Evolutionary conservation across 805 yeast genomes (phyloP), one percentile per base, ranked within the genome.

Genomic region (Hanseniaspora meyeri): DNA sequence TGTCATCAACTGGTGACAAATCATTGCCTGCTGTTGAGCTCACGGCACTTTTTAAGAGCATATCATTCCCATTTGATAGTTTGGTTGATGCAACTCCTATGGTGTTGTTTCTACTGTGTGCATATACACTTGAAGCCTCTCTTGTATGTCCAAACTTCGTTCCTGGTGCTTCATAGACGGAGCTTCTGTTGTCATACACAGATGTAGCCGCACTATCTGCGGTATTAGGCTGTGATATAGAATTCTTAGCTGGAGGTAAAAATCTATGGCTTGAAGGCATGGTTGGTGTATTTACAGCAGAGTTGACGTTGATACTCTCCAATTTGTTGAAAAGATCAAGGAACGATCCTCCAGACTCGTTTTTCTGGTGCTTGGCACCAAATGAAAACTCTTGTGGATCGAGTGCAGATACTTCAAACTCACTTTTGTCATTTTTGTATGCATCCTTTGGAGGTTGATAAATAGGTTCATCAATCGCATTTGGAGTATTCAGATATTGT

Each of bases 71-170:
- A 27, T 9, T 19, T 10, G 27, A 14, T 40, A 19, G 43, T 14
- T 43, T 31, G 11, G 19, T 45, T 29, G 48, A 29, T 10, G 34
- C 17, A n/a, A 45, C 37, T n/a, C 66, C 61, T 42, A 70, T 64
- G 0, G 76, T 70, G 36, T 64, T 65, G 48, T 71, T 70, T 49
- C 74, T 69, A 14, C 66, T 59, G 46, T 68, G 71, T 20, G 51
- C 74, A 64, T 82, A 82, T 8, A 82, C 67, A 1, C 79, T 75
- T 1, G 80, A 77, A 1, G 78, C 68, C 2, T 80, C 80, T 57
- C 80, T 70, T 62, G 47, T 57, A 5, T 54, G 58, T 17, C 57
- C 59, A 40, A 47, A 49, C n/a, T 57, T 32, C 43, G 27, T 11
- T 31, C 47, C 40, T 14, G 36, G 34, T 20, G 37, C 49, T 14